Evolutionary conservation across 202 grass and related monocot genomes (phyloP), one percentile per base, ranked within the genome.

Genomic region (Panicum virgatum): DNA sequence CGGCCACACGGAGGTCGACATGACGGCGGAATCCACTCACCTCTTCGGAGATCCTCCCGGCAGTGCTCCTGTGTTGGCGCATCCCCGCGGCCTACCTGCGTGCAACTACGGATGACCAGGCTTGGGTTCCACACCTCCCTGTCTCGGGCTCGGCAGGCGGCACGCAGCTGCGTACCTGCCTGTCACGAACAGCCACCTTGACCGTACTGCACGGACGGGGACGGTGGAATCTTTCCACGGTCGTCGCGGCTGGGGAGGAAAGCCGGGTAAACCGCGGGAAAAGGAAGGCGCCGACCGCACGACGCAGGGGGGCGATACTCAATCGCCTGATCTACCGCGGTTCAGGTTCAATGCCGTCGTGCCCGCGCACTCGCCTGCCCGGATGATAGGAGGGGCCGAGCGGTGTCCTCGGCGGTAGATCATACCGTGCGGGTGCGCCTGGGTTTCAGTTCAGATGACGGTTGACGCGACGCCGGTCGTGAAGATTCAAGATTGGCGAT

Each of bases 11-110:
- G 67, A 45, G 48, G 61, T 45, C 51, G 79, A 79, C 79, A 86
- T 74, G 83, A 30, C 59, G 80, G 3, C 67, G 50, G 70, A 76
- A 89, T 85, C 47, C 82, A 84, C 82, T 81, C 29, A 2, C 76
- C 5, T 7, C 22, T 18, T 26, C 16, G 4, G 65, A 73, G 80
- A 90, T 80, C 74, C 73, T 16, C 39, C 23, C 6, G 75, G 42
- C 62, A 71, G 39, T 26, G 20, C 66, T 42, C 65, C 38, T 44
- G 65, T n/a, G 6, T 30, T 81, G 23, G 36, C 45, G 69, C 69
- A 30, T 20, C n/a, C n/a, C 75, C 11, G 50, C 20, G 47, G 56
- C 44, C 16, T 4, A 3, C 51, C 46, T n/a, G 51, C 20, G 26
- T 40, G 44, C 77, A 66, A 74, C 76, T 74, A 59, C 43, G 71